These are phyloP conservation scores for Zea mays DNA, from an alignment of 176 grass and related monocot species.

Conservation along the genomic window Zm-B73-REFERENCE-NAM-5.0 NC_050096.1:104634001-104634500, in stretches of 20 bases:
- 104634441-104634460: background rate
- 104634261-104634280: constrained; percentile 66
- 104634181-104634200: constrained; percentile 66
- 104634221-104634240: constrained; percentile 56
- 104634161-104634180: constrained; percentile 66
- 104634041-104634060: constrained; percentile 12
- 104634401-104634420: constrained; percentile 59
- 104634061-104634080: constrained; percentile 45
- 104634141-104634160: constrained; percentile 78
- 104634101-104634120: constrained; percentile 8
- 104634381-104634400: constrained; percentile 66
- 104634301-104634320: constrained; percentile 58
- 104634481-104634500: background rate
- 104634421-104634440: constrained; percentile 35
- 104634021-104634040: constrained; percentile 13
- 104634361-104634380: constrained; percentile 67
- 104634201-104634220: constrained; percentile 71
- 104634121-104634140: background rate
- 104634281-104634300: constrained; percentile 58
- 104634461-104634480: constrained; percentile 10
- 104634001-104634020: constrained; percentile 55
- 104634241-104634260: constrained; percentile 55
- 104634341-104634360: constrained; percentile 69
- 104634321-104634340: constrained; percentile 70
- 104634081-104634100: constrained; percentile 49